Percentiles rank a stretch among this genome's conserved stretches.
phyloP scores from a whole-genome alignment of 2,329 filamentous ascomycete species.

The Colletotrichum chlorophyti region DNA sequence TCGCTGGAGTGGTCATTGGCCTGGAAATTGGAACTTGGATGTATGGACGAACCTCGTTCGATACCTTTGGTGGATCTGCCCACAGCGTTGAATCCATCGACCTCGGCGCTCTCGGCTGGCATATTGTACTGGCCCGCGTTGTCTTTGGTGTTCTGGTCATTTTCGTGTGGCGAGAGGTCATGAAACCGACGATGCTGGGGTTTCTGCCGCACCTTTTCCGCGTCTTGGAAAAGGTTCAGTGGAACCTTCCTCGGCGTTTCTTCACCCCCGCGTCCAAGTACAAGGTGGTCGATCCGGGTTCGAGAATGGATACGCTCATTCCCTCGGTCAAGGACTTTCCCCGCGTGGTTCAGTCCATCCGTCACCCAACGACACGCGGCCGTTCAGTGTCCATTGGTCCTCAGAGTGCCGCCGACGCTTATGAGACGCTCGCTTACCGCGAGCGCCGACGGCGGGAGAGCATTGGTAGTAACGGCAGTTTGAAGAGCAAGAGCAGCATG shows the following conservation, averaged over 20 bases:
- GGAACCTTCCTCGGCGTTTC: slow-evolving; percentile 85
- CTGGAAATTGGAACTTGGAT: slow-evolving; percentile 86
- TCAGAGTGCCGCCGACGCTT: slow-evolving; percentile 94
- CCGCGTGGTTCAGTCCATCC: slow-evolving; percentile 79
- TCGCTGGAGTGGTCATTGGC: slow-evolving; percentile 89
- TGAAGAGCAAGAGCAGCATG: slow-evolving; percentile 52
- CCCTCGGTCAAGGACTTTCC: slow-evolving; percentile 90
- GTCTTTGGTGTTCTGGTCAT: slow-evolving; percentile 82
- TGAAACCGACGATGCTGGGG: slow-evolving; percentile 83
- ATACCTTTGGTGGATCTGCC: slow-evolving; percentile 51
- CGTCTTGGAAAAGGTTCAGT: slow-evolving; percentile 78
- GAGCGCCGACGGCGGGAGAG: slow-evolving; percentile 68
- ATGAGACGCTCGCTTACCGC: slow-evolving; percentile 92
- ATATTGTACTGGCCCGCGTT: slow-evolving; percentile 70
- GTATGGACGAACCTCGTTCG: slow-evolving; percentile 63
- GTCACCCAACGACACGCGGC: slow-evolving; percentile 73
- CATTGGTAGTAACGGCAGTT: slow-evolving; percentile 56
- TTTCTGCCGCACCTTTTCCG: slow-evolving; percentile 87
- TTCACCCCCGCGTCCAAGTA: slow-evolving; percentile 93
- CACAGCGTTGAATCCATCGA: slow-evolving; percentile 65
- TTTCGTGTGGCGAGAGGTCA: slow-evolving; percentile 87
- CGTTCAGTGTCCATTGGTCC: slow-evolving; percentile 90
- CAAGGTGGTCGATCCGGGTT: slow-evolving; percentile 76
- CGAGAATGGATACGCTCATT: slow-evolving; percentile 80
- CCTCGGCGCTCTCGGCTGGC: slow-evolving; percentile 70